phyloP scores from a whole-genome alignment of 1,284 basidiomycete species.

The Hypsizygus ulmarius region DNA sequence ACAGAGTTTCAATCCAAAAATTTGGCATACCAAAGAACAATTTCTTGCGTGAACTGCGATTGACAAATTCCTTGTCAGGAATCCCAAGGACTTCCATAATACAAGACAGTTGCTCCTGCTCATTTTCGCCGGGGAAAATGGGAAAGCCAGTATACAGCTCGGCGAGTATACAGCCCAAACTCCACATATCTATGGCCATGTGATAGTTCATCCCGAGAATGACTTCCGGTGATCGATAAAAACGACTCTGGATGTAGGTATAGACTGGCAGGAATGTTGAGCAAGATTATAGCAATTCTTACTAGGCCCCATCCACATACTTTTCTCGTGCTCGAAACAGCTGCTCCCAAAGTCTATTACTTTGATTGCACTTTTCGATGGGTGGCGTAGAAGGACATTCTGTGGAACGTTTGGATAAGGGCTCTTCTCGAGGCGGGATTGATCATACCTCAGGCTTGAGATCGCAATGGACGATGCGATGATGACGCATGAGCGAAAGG shows the following conservation, averaged over 20 bases:
- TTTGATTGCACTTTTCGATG: conserved; percentile 94
- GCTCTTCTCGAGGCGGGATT: not conserved
- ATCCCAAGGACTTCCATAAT: conserved; percentile 99
- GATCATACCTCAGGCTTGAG: conserved; percentile 89
- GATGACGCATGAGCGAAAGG: conserved; percentile 90
- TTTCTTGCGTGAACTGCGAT: conserved; percentile 90
- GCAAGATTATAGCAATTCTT: not conserved
- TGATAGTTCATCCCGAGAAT: conserved; percentile 93
- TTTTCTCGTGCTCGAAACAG: conserved; percentile 98
- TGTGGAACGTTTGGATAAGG: conserved; percentile 31
- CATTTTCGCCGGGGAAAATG: conserved; percentile 99
- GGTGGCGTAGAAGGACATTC: conserved; percentile 95
- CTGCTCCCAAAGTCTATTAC: conserved; percentile 99
- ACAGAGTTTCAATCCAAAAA: not conserved
- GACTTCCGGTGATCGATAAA: conserved; percentile 95
- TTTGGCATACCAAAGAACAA: conserved; percentile 89
- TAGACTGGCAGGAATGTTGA: conserved; percentile 64
- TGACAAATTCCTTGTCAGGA: conserved; percentile 93
- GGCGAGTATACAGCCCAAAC: conserved; percentile 95
- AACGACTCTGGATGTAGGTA: conserved; percentile 95
- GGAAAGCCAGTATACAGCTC: conserved; percentile 99
- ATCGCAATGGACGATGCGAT: conserved; percentile 99
- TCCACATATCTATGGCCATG: conserved; percentile 98
- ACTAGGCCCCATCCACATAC: conserved; percentile 51
- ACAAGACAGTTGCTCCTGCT: conserved; percentile 97